phyloP scores from a whole-genome alignment of 495 filamentous ascomycete genomes.

The Penicillium paradoxum region DNA sequence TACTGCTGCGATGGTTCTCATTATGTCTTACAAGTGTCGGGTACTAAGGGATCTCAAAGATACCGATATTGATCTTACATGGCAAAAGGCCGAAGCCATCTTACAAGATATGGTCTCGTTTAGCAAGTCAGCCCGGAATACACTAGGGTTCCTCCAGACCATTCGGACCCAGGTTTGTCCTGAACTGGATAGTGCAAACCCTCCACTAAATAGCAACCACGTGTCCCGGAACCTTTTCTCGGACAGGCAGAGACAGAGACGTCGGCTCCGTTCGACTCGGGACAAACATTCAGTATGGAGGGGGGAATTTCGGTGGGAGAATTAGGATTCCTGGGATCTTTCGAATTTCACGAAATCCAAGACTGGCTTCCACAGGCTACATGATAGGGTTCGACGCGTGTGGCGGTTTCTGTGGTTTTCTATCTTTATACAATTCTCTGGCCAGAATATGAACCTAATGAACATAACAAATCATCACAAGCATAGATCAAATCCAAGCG shows the following conservation, averaged over 20 bases:
- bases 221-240: not conserved
- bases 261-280: not conserved
- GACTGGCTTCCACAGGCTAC: not conserved
- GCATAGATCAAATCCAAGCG: too few species aligned
- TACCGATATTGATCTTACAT: not conserved
- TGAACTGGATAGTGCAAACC: not conserved
- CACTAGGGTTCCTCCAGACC: not conserved
- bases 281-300: not conserved
- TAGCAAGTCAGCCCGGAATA: not conserved
- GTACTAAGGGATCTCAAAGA: not conserved
- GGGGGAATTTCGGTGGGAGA: not conserved
- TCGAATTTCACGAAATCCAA: not conserved
- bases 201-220: not conserved
- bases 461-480: too few species aligned
- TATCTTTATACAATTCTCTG: too few species aligned
- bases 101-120: not conserved
- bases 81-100: not conserved
- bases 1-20: slow-evolving; percentile 6
- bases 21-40: not conserved
- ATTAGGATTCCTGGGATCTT: not conserved
- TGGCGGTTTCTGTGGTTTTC: too few species aligned
- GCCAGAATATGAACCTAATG: too few species aligned
- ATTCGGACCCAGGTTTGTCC: not conserved
- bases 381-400: not conserved
- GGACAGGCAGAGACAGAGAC: not conserved